Conservation (phyloP, 768 basidiomycete species). For the Tricholomella constricta region DNA sequence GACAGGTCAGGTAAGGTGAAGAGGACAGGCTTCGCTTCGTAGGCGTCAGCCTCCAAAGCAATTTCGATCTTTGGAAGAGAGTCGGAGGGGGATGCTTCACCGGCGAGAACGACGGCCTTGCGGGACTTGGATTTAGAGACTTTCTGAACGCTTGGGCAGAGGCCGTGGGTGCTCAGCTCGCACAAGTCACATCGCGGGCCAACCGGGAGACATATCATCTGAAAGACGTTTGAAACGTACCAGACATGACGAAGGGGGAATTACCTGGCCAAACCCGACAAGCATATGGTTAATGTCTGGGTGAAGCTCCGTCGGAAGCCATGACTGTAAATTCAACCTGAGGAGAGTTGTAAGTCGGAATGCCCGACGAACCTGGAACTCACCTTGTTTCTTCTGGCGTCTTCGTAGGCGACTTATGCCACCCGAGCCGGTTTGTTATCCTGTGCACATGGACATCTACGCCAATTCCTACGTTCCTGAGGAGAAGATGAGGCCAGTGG, state of each 20-base stretch:
- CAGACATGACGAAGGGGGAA: constrained; percentile 7
- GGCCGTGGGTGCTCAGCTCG: constrained; percentile 49
- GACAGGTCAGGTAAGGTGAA: constrained; percentile 4
- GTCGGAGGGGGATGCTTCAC: constrained; percentile 8
- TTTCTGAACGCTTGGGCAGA: constrained; percentile 66
- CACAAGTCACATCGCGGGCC: constrained; percentile 68
- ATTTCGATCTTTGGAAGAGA: constrained; percentile 36
- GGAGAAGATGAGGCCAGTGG: background rate
- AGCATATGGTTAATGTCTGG: constrained; percentile 78
- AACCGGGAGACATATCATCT: constrained; percentile 71
- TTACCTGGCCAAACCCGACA: constrained; percentile 85
- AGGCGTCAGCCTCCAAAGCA: constrained; percentile 32
- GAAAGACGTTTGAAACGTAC: background rate
- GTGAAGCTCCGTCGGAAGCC: constrained; percentile 76
- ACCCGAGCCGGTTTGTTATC: constrained; percentile 90
- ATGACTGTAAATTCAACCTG: constrained; percentile 79
- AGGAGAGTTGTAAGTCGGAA: background rate
- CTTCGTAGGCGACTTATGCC: constrained; percentile 86
- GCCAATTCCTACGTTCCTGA: constrained; percentile 88
- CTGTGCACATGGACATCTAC: constrained; percentile 97
- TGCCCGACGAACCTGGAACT: constrained; percentile 3
- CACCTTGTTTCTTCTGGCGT: constrained; percentile 88
- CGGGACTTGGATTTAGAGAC: constrained; percentile 21
- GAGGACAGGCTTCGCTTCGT: constrained; percentile 15
- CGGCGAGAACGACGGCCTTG: constrained; percentile 22